Conservation (phyloP, 2,329 filamentous ascomycete species). For the Zasmidium angulare region DNA sequence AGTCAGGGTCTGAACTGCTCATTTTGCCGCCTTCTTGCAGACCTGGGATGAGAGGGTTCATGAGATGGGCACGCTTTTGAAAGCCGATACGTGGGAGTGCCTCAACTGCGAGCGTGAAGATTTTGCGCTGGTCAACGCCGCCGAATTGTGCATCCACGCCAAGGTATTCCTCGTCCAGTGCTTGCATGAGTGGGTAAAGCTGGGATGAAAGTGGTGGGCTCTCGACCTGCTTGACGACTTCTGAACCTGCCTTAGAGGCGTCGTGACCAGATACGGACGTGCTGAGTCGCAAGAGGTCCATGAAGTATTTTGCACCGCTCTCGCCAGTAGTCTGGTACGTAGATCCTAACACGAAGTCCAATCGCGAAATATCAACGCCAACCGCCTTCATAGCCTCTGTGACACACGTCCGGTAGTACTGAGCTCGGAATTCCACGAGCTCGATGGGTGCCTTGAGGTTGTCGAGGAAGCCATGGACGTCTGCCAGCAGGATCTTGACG, state of each 20-base stretch:
- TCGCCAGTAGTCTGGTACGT: slow-evolving; percentile 62
- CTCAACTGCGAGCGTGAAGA: slow-evolving; percentile 83
- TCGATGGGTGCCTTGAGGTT: slow-evolving; percentile 69
- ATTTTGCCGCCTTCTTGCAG: slow-evolving; percentile 77
- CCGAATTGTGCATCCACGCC: slow-evolving; percentile 87
- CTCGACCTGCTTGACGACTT: slow-evolving; percentile 88
- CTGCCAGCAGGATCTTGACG: slow-evolving; percentile 45
- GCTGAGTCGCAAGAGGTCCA: slow-evolving; percentile 81
- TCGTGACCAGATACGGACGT: slow-evolving; percentile 73
- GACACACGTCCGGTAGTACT: slow-evolving; percentile 81
- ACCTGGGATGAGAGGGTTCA: slow-evolving; percentile 89
- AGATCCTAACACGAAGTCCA: slow-evolving; percentile 82
- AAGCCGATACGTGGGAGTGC: slow-evolving; percentile 84
- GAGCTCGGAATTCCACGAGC: slow-evolving; percentile 75
- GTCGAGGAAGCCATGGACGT: slow-evolving; percentile 66
- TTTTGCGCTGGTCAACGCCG: slow-evolving; percentile 80
- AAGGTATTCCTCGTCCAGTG: slow-evolving; percentile 86
- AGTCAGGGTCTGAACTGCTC: slow-evolving; percentile 67
- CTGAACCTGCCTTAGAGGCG: slow-evolving; percentile 85
- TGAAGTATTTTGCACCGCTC: slow-evolving; percentile 65
- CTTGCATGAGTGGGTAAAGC: slow-evolving; percentile 85
- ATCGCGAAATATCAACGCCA: slow-evolving; percentile 72
- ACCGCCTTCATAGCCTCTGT: slow-evolving; percentile 73
- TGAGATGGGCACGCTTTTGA: slow-evolving; percentile 69
- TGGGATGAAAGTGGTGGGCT: slow-evolving; percentile 73